Evolutionary conservation across 78 protist genomes (phyloP).

Genomic region (Chrysochromulina parva): DNA sequence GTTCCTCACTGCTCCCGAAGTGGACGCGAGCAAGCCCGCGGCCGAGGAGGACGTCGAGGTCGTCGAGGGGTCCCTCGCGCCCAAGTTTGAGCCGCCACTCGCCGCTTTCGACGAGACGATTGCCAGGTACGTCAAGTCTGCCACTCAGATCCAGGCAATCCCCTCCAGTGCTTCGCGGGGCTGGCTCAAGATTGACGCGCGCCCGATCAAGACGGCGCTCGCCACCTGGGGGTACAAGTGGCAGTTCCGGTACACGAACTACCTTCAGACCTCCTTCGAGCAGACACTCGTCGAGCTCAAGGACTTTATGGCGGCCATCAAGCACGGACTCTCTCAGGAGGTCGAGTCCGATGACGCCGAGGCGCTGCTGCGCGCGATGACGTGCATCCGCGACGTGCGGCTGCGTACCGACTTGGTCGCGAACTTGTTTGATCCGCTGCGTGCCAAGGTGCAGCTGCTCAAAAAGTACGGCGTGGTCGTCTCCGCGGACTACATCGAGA

Average conservation of each 20-base stretch:
- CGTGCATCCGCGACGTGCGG: neutral
- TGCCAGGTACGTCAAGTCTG: conserved; percentile 19
- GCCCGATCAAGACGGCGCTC: conserved; percentile 53
- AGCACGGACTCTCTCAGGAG: conserved; percentile 7
- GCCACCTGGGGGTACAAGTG: conserved; percentile 35
- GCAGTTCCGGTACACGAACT: conserved; percentile 33
- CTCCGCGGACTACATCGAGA: neutral
- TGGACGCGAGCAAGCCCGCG: neutral
- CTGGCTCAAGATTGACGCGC: conserved; percentile 65
- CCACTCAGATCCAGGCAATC: neutral
- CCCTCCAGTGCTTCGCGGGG: neutral
- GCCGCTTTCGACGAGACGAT: conserved; percentile 51
- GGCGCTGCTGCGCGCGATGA: conserved; percentile 49
- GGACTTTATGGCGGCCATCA: neutral
- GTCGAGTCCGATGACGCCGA: conserved; percentile 33
- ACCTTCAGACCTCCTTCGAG: conserved; percentile 33
- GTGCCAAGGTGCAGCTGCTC: conserved; percentile 22
- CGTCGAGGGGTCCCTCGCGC: no score
- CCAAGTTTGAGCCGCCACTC: conserved; percentile 28
- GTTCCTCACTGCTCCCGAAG: conserved; percentile 34
- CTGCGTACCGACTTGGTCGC: neutral
- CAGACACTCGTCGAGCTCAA: neutral
- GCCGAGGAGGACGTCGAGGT: neutral
- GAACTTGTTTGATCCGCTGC: conserved; percentile 18
- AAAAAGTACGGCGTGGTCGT: neutral